Evolutionary conservation across 352 stramenopile species (phyloP), one percentile per base, ranked within the genome.

Genomic region (Globisporangium solare): DNA sequence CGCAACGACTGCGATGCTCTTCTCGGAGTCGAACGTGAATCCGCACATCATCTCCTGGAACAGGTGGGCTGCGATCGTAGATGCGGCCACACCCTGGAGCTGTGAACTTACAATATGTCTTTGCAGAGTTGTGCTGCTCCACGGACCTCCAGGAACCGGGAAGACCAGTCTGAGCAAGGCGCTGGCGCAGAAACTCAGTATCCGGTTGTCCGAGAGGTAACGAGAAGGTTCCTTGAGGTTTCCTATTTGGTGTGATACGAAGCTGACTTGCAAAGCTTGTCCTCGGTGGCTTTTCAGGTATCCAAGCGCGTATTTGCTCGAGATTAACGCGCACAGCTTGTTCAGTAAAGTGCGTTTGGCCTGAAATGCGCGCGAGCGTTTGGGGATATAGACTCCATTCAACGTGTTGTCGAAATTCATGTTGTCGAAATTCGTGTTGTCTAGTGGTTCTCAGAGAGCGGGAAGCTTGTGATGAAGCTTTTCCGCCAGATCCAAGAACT

Each of bases 371-470:
- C 2, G 22, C 5, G 11, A 11, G 1, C 10, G 18, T 17, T 35
- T 35, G 5, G 27, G n/a, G n/a, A n/a, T 35, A 35, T 35, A 11
- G 24, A n/a, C n/a, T 6, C 10, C 27, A 35, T 35, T 7, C 10
- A 35, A 35, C 27, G 7, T 35, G 27, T 35, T 6, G 7, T 35
- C 27, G 27, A 6, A 35, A n/a, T 51, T 57, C 14, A 5, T 40
- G 31, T 10, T 6, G 20, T 6, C 12, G 27, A 6, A 35, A n/a
- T 51, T 57, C 14, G 4, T 40, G 31, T 10, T 6, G 20, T 6
- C 12, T 51, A 97, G 74, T 98, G 93, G 93, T 98, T 98, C 71
- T 96, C 84, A 17, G 93, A 97, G 63, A 96, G 84, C 47, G 93
- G 92, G 17, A 98, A 98, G 67, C 78, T 98, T 11, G 86, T 98